Conservation (phyloP, 73 alveolate genomes). For the Diophrys sp. region DNA sequence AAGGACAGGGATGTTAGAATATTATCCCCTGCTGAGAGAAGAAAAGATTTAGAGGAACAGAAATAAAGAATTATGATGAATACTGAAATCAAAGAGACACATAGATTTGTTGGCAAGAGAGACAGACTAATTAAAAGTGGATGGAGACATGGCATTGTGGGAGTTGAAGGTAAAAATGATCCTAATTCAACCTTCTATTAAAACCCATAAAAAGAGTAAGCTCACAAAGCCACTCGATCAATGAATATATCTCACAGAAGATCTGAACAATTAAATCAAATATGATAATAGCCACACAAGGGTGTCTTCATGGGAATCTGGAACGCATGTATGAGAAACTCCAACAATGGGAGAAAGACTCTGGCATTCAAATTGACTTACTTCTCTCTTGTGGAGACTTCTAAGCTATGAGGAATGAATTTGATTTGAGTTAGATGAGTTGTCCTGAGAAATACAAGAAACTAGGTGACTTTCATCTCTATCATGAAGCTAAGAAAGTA, state of each 20-base stretch:
- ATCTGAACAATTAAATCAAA: neutral
- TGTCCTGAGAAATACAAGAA: slow-evolving; percentile 72
- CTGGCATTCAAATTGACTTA: slow-evolving; percentile 48
- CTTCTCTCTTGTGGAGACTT: slow-evolving; percentile 80
- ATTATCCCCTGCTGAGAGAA: slow-evolving; percentile 16
- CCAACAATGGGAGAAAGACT: slow-evolving; percentile 40
- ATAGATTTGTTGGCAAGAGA: slow-evolving; percentile 20
- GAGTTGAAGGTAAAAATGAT: slow-evolving; percentile 13
- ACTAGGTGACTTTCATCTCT: slow-evolving; percentile 66
- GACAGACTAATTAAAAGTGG: slow-evolving; percentile 29
- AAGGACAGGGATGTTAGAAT: neutral
- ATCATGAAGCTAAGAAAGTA: slow-evolving; percentile 45
- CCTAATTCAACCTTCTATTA: neutral
- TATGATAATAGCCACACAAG: slow-evolving; percentile 68
- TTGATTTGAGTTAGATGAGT: slow-evolving; percentile 63
- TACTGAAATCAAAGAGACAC: slow-evolving; percentile 20
- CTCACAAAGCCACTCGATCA: neutral
- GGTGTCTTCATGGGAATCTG: slow-evolving; percentile 75
- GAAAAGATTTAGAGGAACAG: slow-evolving; percentile 7
- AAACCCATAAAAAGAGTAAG: neutral
- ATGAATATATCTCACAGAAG: neutral
- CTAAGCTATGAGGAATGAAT: slow-evolving; percentile 58
- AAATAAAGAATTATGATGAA: slow-evolving; percentile 5
- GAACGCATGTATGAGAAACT: slow-evolving; percentile 52
- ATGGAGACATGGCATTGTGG: slow-evolving; percentile 52